A percentile compares a stretch with the other conserved stretches of the same genome.
phyloP scores from a whole-genome alignment of 331 rosid genomes.

The Saraca asoca region DNA sequence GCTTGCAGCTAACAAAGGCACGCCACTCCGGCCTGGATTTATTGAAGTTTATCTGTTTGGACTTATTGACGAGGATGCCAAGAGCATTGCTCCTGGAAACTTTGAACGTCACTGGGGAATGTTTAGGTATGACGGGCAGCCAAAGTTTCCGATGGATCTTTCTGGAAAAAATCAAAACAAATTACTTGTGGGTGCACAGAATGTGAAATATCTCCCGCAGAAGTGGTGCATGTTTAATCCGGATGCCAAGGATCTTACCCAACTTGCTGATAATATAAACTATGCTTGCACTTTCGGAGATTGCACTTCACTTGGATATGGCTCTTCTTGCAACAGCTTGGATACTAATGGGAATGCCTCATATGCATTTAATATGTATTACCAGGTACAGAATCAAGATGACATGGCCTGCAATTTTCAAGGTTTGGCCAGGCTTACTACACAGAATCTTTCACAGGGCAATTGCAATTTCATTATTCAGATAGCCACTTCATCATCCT shows the following conservation, averaged over 20 bases:
- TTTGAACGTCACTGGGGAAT: conserved; percentile 95
- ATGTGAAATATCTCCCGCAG: conserved; percentile 60
- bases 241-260: conserved; percentile 72
- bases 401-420: conserved; percentile 65
- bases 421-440: conserved; percentile 65
- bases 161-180: conserved; percentile 77
- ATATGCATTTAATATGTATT: conserved; percentile 85
- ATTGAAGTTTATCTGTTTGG: conserved; percentile 85
- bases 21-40: conserved; percentile 71
- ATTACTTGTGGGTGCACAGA: conserved; percentile 55
- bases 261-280: conserved; percentile 66
- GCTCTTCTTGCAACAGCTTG: conserved; percentile 78
- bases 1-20: conserved; percentile 72
- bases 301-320: conserved; percentile 85
- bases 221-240: conserved; percentile 84
- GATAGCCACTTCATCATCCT: conserved; percentile 56
- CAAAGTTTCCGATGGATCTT: conserved; percentile 65
- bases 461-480: conserved; percentile 73
- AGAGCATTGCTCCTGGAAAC: conserved; percentile 78
- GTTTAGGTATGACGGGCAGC: conserved; percentile 78
- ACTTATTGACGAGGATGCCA: conserved; percentile 76
- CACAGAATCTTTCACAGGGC: conserved; percentile 67
- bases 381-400: conserved; percentile 75
- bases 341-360: conserved; percentile 86
- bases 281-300: conserved; percentile 74